Percentiles rank a stretch among this genome's conserved stretches.
phyloP scores from a whole-genome alignment of 768 basidiomycete genomes.

The Psilocybe cyanescens region DNA sequence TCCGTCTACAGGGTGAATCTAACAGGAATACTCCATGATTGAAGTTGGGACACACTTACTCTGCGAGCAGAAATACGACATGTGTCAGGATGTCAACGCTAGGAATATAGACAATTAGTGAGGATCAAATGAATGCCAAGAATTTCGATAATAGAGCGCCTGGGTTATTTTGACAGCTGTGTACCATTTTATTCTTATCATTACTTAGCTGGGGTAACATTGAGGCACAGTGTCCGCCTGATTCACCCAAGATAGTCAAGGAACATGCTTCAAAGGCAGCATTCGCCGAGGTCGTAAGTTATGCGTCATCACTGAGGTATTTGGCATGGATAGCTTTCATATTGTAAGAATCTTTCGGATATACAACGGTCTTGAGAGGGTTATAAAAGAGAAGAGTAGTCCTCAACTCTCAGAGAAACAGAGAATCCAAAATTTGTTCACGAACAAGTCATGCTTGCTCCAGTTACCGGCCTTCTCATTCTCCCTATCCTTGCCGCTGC shows the following conservation, averaged over 20 bases:
- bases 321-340: too few relatives aligned
- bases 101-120: too few relatives aligned
- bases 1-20: too few relatives aligned
- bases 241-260: not conserved
- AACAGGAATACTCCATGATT: too few relatives aligned
- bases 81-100: too few relatives aligned
- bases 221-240: not conserved
- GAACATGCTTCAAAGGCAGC: too few relatives aligned
- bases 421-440: not conserved
- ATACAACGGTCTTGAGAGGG: not conserved
- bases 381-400: not conserved
- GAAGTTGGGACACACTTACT: too few relatives aligned
- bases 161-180: not conserved
- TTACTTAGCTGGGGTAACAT: not conserved
- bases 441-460: not conserved
- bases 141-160: not conserved
- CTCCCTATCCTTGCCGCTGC: constrained; percentile 16
- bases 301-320: too few relatives aligned
- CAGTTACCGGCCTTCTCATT: not conserved
- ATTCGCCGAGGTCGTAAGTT: too few relatives aligned
- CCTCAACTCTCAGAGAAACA: not conserved
- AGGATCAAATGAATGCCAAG: not conserved
- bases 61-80: too few relatives aligned
- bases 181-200: not conserved
- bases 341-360: too few relatives aligned